phyloP scores from a whole-genome alignment of 2,329 filamentous ascomycete genomes.

The Myriosclerotinia duriaeana region DNA sequence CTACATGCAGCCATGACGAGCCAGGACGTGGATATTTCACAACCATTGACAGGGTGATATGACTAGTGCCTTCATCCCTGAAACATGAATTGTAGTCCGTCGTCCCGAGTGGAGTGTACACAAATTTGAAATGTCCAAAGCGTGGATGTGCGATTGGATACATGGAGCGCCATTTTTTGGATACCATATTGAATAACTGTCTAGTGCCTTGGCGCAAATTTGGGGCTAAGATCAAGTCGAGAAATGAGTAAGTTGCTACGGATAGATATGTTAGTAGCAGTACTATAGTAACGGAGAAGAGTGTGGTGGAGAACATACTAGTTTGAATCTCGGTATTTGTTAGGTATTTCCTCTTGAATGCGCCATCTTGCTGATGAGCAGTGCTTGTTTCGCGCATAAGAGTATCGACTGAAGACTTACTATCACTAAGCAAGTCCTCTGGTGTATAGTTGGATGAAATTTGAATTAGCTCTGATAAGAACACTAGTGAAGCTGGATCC shows the following conservation, averaged over 20 bases:
- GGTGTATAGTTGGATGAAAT: background rate
- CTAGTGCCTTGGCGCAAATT: background rate
- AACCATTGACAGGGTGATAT: accelerated
- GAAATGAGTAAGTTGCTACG: background rate
- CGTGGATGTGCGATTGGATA: background rate
- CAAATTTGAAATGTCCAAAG: background rate
- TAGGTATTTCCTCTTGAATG: background rate
- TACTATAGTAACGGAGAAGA: accelerated
- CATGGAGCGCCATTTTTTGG: background rate
- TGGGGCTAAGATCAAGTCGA: background rate
- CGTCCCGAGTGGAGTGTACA: background rate
- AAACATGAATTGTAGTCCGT: background rate
- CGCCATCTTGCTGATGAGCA: background rate
- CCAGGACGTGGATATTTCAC: background rate
- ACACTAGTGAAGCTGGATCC: background rate
- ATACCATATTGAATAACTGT: background rate
- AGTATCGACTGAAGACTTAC: background rate
- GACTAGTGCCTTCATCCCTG: accelerated
- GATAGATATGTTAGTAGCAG: background rate
- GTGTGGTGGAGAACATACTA: background rate
- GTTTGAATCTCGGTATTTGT: background rate
- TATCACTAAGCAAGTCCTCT: background rate
- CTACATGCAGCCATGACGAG: background rate
- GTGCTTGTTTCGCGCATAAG: background rate
- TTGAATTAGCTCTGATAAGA: background rate